Conservation (phyloP, 139 green algal genomes). For the Dunaliella primolecta region DNA sequence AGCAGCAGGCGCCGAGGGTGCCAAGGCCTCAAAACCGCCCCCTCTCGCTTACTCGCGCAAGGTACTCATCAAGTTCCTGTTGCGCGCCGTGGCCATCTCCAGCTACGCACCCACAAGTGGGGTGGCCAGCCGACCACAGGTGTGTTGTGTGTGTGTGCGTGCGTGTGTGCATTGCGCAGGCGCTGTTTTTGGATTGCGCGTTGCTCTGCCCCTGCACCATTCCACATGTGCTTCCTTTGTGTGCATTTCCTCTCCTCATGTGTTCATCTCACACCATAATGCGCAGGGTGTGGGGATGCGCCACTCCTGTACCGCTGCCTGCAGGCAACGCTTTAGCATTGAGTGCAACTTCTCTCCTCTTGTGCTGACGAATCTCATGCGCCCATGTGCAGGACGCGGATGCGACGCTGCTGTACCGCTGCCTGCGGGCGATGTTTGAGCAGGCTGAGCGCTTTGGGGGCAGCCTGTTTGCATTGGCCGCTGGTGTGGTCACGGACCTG, state of each 20-base stretch:
- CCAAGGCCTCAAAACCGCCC: not conserved
- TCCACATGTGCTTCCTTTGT: too few relatives aligned
- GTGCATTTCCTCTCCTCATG: too few relatives aligned
- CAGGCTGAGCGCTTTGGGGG: slow-evolving; percentile 77
- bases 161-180: not conserved
- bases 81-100: slow-evolving; percentile 78
- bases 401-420: slow-evolving; percentile 49
- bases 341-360: too few relatives aligned
- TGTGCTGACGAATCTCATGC: too few relatives aligned
- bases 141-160: slow-evolving; percentile 1
- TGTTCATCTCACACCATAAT: too few relatives aligned
- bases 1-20: not conserved
- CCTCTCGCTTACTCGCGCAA: not conserved
- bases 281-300: too few relatives aligned
- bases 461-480: slow-evolving; percentile 84
- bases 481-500: slow-evolving; percentile 81
- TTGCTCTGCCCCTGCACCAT: too few relatives aligned
- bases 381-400: slow-evolving; percentile 30
- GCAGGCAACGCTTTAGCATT: too few relatives aligned
- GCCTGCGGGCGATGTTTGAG: slow-evolving; percentile 64
- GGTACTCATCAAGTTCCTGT: slow-evolving; percentile 85
- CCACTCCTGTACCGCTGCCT: too few relatives aligned
- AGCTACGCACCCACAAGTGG: slow-evolving; percentile 66
- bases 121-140: slow-evolving; percentile 30
- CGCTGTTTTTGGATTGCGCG: too few relatives aligned